Conservation (phyloP, 1,284 basidiomycete species). For the Cryptococcus sp. region DNA sequence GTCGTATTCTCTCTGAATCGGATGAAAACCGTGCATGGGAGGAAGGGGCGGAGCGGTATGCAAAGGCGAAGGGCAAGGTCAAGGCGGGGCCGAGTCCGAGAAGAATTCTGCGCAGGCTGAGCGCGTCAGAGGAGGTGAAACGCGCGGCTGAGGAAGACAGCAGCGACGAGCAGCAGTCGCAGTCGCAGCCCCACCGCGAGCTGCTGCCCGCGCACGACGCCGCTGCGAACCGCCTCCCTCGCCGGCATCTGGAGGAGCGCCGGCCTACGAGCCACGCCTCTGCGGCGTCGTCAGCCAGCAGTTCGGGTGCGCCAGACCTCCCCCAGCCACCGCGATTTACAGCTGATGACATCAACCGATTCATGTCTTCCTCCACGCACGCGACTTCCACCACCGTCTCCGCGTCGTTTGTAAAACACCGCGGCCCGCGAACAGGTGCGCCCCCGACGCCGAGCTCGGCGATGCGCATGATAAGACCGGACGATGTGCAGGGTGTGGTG, state of each 20-base stretch:
- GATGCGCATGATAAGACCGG: conserved; percentile 63
- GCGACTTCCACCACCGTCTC: conserved; percentile 70
- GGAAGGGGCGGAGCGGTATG: conserved; percentile 16
- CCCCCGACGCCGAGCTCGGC: conserved; percentile 14
- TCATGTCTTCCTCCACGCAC: conserved; percentile 61
- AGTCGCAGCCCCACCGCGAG: background rate
- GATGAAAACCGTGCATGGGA: conserved; percentile 32
- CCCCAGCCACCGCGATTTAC: conserved; percentile 12
- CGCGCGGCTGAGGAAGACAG: conserved; percentile 26
- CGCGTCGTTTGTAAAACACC: conserved; percentile 77
- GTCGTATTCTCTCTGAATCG: conserved; percentile 37
- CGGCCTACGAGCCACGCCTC: conserved; percentile 16
- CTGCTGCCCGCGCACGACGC: background rate
- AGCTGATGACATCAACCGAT: conserved; percentile 71
- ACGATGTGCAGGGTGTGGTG: conserved; percentile 61
- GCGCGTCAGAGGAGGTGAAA: conserved; percentile 47
- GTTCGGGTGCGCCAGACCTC: conserved; percentile 2
- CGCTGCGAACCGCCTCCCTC: background rate
- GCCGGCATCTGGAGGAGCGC: conserved; percentile 14
- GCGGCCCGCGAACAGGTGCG: conserved; percentile 56
- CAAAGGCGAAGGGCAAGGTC: conserved; percentile 18
- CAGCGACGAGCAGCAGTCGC: conserved; percentile 13
- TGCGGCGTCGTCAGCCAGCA: conserved; percentile 7
- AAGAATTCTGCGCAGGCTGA: conserved; percentile 37
- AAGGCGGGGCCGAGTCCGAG: conserved; percentile 33